phyloP scores from a whole-genome alignment of 1,139 yeast genomes.

The Pichia sp. region DNA sequence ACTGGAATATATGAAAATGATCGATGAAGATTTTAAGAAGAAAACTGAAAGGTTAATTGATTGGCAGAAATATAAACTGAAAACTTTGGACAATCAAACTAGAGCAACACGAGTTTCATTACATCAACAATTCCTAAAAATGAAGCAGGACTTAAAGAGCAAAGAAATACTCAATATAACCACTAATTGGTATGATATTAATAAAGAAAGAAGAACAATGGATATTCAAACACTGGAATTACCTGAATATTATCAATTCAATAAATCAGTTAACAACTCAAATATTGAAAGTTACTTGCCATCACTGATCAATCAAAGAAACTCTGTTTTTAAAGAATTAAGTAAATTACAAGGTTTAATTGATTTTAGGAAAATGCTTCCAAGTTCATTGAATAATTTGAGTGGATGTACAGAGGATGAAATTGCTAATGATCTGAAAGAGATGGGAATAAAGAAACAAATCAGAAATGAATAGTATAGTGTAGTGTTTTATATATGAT shows the following conservation, averaged over 20 bases:
- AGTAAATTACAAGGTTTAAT: slow-evolving; percentile 52
- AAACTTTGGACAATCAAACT: slow-evolving; percentile 75
- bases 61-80: slow-evolving; percentile 63
- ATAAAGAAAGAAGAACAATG: slow-evolving; percentile 79
- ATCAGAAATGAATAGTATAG: neutral
- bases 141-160: slow-evolving; percentile 60
- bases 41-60: slow-evolving; percentile 62
- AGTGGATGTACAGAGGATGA: slow-evolving; percentile 56
- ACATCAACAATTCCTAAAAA: slow-evolving; percentile 77
- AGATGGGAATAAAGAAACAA: slow-evolving; percentile 18
- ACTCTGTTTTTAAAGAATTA: slow-evolving; percentile 48
- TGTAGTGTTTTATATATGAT: too few relatives aligned
- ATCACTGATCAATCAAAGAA: slow-evolving; percentile 48
- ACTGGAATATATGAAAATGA: slow-evolving; percentile 46
- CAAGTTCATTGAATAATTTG: slow-evolving; percentile 54
- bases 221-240: slow-evolving; percentile 50
- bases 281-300: slow-evolving; percentile 23
- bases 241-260: slow-evolving; percentile 30
- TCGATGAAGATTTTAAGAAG: slow-evolving; percentile 65
- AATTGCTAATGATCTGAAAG: slow-evolving; percentile 50
- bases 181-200: slow-evolving; percentile 85
- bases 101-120: slow-evolving; percentile 71
- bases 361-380: slow-evolving; percentile 43
- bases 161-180: slow-evolving; percentile 69
- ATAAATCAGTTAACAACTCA: slow-evolving; percentile 20